Conservation (phyloP, 164 flowering plant species). For the Tetrastigma voinierianum region DNA sequence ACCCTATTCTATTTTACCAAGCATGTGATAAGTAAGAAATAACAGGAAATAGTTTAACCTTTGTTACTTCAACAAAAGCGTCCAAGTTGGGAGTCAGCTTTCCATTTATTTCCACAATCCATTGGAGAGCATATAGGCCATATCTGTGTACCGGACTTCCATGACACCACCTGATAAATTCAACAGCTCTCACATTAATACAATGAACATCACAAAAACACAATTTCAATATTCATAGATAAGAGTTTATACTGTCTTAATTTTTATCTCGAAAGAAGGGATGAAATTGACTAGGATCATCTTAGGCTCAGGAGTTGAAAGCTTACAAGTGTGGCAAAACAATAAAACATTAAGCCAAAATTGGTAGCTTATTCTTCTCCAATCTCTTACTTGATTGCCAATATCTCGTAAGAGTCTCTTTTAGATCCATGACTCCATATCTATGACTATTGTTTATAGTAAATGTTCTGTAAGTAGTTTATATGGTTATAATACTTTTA, state of each 20-base stretch:
- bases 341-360: neutral
- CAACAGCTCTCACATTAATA: neutral
- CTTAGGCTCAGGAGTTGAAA: neutral
- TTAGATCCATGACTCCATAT: too few species aligned
- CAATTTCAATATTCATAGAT: too few species aligned
- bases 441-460: too few species aligned
- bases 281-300: neutral
- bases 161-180: slow-evolving; percentile 74
- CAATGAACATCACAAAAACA: neutral
- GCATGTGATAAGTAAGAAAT: too few species aligned
- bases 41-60: slow-evolving; percentile 41
- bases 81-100: slow-evolving; percentile 80
- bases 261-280: neutral
- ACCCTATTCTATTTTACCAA: neutral
- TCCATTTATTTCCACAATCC: slow-evolving; percentile 95
- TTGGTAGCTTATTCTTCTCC: too few species aligned
- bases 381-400: too few species aligned
- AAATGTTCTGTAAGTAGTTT: too few species aligned
- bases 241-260: too few species aligned
- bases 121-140: slow-evolving; percentile 86
- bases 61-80: slow-evolving; percentile 71
- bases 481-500: too few species aligned
- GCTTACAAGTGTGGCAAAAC: neutral
- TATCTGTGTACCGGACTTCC: slow-evolving; percentile 93
- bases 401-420: too few species aligned